Evolutionary conservation across 2,329 filamentous ascomycete genomes (phyloP).

Genomic region (Anisogramma anomala): DNA sequence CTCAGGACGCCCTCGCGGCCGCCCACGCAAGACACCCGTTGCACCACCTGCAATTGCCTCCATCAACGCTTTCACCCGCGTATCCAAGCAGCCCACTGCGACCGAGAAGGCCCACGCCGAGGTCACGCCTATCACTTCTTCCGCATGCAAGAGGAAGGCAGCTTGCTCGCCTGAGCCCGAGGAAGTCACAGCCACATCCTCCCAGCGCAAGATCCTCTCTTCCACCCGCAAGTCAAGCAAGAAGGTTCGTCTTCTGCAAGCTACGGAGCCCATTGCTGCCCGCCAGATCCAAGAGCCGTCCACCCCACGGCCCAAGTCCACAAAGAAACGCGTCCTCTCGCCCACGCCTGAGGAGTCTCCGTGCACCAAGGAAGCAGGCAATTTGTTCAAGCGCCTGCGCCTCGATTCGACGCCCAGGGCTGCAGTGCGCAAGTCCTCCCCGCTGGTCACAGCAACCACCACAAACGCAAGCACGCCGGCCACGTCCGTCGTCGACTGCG

Average conservation of each 20-base stretch:
- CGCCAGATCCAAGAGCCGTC: slow-evolving; percentile 17
- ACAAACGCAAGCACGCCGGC: slow-evolving; percentile 25
- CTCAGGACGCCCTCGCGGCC: slow-evolving; percentile 5
- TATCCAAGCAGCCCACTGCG: slow-evolving; percentile 31
- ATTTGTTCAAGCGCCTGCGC: slow-evolving; percentile 30
- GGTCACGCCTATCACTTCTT: slow-evolving; percentile 17
- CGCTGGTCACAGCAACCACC: slow-evolving; percentile 16
- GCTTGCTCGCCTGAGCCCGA: slow-evolving; percentile 21
- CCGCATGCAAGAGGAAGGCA: slow-evolving; percentile 26
- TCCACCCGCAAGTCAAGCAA: slow-evolving; percentile 2
- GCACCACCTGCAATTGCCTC: slow-evolving; percentile 11
- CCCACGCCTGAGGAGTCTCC: slow-evolving; percentile 15
- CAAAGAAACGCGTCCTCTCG: slow-evolving; percentile 15
- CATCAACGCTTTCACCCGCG: slow-evolving; percentile 35
- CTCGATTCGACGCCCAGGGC: slow-evolving; percentile 25
- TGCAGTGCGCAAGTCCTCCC: slow-evolving; percentile 21
- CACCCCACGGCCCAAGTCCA: slow-evolving; percentile 7
- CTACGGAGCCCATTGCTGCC: background rate
- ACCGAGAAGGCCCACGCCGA: slow-evolving; percentile 19
- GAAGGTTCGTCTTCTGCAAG: slow-evolving; percentile 9
- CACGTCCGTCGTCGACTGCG: slow-evolving; percentile 29
- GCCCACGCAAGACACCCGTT: slow-evolving; percentile 9
- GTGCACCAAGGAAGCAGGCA: slow-evolving; percentile 22
- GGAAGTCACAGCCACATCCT: slow-evolving; percentile 1
- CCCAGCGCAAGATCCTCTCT: slow-evolving; percentile 2